Conservation (phyloP, 2,329 filamentous ascomycete genomes). For the Pyricularia pennisetigena region DNA sequence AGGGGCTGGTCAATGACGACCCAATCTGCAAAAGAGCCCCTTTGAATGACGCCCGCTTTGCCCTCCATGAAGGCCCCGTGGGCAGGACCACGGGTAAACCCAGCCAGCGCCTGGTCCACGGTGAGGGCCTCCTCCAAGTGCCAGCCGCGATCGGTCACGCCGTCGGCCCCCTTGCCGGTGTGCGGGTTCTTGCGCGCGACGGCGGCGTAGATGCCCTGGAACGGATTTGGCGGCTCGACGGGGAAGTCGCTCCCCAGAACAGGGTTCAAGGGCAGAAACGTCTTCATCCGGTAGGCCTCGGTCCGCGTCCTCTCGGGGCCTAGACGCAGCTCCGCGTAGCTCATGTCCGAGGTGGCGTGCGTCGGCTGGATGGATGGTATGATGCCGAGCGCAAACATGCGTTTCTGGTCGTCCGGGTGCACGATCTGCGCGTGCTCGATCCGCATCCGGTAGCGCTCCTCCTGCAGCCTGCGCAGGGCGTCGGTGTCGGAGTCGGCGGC, state of each 20-base stretch:
- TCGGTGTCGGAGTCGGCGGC: background rate
- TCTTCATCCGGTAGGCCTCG: slow-evolving; percentile 58
- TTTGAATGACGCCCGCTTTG: slow-evolving; percentile 46
- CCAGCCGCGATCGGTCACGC: slow-evolving; percentile 41
- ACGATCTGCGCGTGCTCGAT: slow-evolving; percentile 66
- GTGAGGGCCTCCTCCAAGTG: slow-evolving; percentile 48
- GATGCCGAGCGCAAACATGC: slow-evolving; percentile 49
- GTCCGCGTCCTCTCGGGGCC: slow-evolving; percentile 40
- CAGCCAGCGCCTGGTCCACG: slow-evolving; percentile 47
- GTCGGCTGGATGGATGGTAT: slow-evolving; percentile 63
- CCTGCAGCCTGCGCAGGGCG: slow-evolving; percentile 8
- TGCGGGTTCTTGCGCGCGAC: slow-evolving; percentile 50
- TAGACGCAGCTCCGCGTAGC: slow-evolving; percentile 52
- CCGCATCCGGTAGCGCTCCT: slow-evolving; percentile 32
- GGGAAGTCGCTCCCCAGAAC: slow-evolving; percentile 63
- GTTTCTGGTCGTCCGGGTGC: slow-evolving; percentile 51
- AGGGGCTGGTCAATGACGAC: slow-evolving; percentile 54
- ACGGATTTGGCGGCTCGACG: slow-evolving; percentile 58
- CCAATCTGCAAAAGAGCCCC: slow-evolving; percentile 60
- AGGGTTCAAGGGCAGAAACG: slow-evolving; percentile 38
- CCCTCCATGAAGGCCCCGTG: slow-evolving; percentile 50
- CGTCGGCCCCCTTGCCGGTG: slow-evolving; percentile 38
- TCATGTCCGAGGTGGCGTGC: slow-evolving; percentile 63
- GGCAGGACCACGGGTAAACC: slow-evolving; percentile 47
- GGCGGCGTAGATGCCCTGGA: slow-evolving; percentile 60